Evolutionary conservation across 2,329 filamentous ascomycete genomes (phyloP).

Genomic region (Epichloe sibirici): DNA sequence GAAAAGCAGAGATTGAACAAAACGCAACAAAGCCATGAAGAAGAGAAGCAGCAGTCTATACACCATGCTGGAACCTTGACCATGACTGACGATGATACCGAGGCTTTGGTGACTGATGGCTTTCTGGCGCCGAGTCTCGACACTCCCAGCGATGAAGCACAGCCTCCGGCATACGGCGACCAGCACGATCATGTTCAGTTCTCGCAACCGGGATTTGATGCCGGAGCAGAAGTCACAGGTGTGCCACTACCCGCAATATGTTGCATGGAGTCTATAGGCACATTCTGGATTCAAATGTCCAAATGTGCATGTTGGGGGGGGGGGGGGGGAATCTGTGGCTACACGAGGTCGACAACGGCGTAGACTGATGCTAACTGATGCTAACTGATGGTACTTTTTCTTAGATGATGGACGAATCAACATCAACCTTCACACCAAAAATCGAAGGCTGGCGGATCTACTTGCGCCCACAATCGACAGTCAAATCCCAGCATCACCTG

Average conservation of each 20-base stretch:
- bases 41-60: slow-evolving; percentile 4
- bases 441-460: slow-evolving; percentile 51
- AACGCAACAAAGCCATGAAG: not conserved
- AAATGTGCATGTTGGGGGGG: not conserved
- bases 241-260: slow-evolving; percentile 4
- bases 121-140: slow-evolving; percentile 30
- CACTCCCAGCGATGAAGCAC: slow-evolving; percentile 23
- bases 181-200: slow-evolving; percentile 43
- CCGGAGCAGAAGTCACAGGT: slow-evolving; percentile 48
- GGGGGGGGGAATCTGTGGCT: too few relatives aligned
- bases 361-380: not conserved
- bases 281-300: not conserved
- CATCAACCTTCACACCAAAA: slow-evolving; percentile 67
- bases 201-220: slow-evolving; percentile 49
- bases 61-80: not conserved
- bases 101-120: slow-evolving; percentile 25
- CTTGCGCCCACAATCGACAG: slow-evolving; percentile 51
- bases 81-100: slow-evolving; percentile 12
- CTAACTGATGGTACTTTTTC: not conserved
- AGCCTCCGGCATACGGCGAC: slow-evolving; percentile 47
- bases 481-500: slow-evolving; percentile 37
- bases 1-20: slow-evolving; percentile 15
- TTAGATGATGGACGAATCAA: slow-evolving; percentile 64
- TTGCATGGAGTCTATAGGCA: not conserved
- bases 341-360: too few relatives aligned